phyloP scores from a whole-genome alignment of 768 basidiomycete species.

The Harrya chromipes region DNA sequence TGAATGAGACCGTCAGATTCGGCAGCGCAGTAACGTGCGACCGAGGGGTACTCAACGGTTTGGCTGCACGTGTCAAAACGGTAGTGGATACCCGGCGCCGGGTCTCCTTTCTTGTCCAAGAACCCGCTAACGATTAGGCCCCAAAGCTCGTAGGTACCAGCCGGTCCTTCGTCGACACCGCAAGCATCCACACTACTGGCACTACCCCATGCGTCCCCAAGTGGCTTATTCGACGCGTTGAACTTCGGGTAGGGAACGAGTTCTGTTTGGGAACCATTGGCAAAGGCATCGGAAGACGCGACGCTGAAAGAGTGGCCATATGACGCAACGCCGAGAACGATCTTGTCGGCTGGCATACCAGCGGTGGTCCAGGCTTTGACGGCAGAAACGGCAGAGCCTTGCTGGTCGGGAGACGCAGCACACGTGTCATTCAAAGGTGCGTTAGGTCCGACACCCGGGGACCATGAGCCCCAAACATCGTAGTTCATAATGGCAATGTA shows the following conservation, averaged over 20 bases:
- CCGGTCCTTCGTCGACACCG: constrained; percentile 43
- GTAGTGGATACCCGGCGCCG: constrained; percentile 46
- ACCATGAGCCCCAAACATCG: constrained; percentile 53
- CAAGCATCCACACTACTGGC: constrained; percentile 51
- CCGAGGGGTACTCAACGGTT: constrained; percentile 46
- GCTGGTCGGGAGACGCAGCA: constrained; percentile 50
- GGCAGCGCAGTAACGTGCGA: background rate
- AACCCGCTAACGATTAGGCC: constrained; percentile 56
- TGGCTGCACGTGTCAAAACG: constrained; percentile 64
- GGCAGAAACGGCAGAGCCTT: constrained; percentile 72
- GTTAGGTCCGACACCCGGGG: constrained; percentile 63
- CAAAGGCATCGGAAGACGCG: constrained; percentile 35
- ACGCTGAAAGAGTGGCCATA: constrained; percentile 76
- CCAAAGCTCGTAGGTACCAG: constrained; percentile 58
- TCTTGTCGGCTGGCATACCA: constrained; percentile 64
- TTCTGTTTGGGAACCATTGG: constrained; percentile 29
- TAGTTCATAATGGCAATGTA: constrained; percentile 64
- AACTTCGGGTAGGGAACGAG: constrained; percentile 51
- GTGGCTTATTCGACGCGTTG: constrained; percentile 38
- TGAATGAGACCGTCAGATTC: background rate
- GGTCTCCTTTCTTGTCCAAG: constrained; percentile 31
- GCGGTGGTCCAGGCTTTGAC: constrained; percentile 69
- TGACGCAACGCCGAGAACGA: constrained; percentile 76
- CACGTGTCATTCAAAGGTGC: constrained; percentile 78
- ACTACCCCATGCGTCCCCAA: constrained; percentile 58